A percentile compares a stretch with the other conserved stretches of the same genome.
These are phyloP conservation scores for Yamadazyma aaseri DNA, from an alignment of 1,139 yeast species.

Conservation along the genomic window DNA sequence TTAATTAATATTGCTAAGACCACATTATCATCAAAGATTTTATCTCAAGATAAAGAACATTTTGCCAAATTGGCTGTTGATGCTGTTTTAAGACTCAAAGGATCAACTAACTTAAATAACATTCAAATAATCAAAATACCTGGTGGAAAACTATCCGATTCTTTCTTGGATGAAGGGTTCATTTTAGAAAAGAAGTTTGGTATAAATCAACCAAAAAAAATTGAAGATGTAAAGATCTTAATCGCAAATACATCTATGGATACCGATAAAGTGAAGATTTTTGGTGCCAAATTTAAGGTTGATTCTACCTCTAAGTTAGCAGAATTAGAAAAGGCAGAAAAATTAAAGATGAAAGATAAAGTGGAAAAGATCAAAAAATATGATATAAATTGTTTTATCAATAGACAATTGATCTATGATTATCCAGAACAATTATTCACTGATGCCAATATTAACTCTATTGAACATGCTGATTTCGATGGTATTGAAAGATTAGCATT, in stretches of 20 bases:
- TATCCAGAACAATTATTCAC: slow-evolving; percentile 96
- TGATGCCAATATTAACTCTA: slow-evolving; percentile 83
- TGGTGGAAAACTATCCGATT: slow-evolving; percentile 90
- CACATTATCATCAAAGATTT: slow-evolving; percentile 87
- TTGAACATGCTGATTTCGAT: slow-evolving; percentile 98
- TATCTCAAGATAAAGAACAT: slow-evolving; percentile 90
- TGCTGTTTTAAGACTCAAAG: slow-evolving; percentile 87
- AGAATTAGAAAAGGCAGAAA: slow-evolving; percentile 93
- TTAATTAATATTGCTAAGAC: slow-evolving; percentile 86
- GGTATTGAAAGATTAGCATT: slow-evolving; percentile 96
- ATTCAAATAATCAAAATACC: slow-evolving; percentile 90
- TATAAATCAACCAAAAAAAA: slow-evolving; percentile 84
- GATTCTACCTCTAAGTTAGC: slow-evolving; percentile 95
- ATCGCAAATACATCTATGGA: slow-evolving; percentile 97
- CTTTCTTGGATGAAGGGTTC: slow-evolving; percentile 94
- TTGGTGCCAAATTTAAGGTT: slow-evolving; percentile 97
- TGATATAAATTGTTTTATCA: slow-evolving; percentile 86
- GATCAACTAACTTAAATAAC: slow-evolving; percentile 91
- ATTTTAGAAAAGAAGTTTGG: slow-evolving; percentile 91
- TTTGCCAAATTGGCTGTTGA: slow-evolving; percentile 91
- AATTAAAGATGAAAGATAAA: slow-evolving; percentile 86
- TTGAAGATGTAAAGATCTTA: slow-evolving; percentile 81
- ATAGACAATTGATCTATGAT: slow-evolving; percentile 94
- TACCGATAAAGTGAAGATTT: slow-evolving; percentile 93
- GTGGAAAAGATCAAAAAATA: slow-evolving; percentile 82